Conservation (phyloP, 2,329 filamentous ascomycete genomes). For the Alternaria longipes region DNA sequence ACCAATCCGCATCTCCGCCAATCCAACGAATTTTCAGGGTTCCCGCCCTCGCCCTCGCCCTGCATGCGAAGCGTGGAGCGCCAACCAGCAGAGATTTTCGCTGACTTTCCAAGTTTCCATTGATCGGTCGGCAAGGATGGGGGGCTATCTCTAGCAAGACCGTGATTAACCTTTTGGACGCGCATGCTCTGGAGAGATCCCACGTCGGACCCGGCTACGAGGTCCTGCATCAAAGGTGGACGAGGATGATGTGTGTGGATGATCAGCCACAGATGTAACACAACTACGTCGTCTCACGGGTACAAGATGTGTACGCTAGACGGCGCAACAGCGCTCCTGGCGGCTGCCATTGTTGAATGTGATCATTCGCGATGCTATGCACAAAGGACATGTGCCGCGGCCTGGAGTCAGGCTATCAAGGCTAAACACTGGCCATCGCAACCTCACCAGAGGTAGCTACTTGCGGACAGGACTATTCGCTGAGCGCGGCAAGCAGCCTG, state of each 20-base stretch:
- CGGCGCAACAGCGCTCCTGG: constrained; percentile 2
- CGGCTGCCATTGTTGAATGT: constrained; percentile 5
- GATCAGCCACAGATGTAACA: constrained; percentile 8
- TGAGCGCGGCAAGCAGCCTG: constrained; percentile 18
- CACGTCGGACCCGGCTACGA: not conserved
- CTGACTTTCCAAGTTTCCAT: constrained; percentile 7
- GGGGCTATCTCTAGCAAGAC: not conserved
- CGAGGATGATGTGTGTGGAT: constrained; percentile 1
- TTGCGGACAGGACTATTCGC: constrained; percentile 10
- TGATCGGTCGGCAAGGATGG: constrained; percentile 8
- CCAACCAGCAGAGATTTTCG: constrained; percentile 20
- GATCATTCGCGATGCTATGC: constrained; percentile 2
- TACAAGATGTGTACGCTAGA: constrained; percentile 6
- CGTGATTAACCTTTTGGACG: constrained; percentile 3
- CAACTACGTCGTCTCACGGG: constrained; percentile 4
- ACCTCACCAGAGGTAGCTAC: constrained; percentile 1
- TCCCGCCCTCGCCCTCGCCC: constrained; percentile 7
- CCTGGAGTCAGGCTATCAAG: not conserved
- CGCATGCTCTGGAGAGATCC: constrained; percentile 3
- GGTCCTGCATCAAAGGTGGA: not conserved
- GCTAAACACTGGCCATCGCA: constrained; percentile 3
- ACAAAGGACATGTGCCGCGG: constrained; percentile 2
- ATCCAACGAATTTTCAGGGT: constrained; percentile 8
- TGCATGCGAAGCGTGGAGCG: constrained; percentile 14
- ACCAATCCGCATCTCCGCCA: constrained; percentile 19